These are phyloP conservation scores for Chaetomiaceae sp. DNA, from an alignment of 2,329 filamentous ascomycete species.

Conservation along the genomic window DNA sequence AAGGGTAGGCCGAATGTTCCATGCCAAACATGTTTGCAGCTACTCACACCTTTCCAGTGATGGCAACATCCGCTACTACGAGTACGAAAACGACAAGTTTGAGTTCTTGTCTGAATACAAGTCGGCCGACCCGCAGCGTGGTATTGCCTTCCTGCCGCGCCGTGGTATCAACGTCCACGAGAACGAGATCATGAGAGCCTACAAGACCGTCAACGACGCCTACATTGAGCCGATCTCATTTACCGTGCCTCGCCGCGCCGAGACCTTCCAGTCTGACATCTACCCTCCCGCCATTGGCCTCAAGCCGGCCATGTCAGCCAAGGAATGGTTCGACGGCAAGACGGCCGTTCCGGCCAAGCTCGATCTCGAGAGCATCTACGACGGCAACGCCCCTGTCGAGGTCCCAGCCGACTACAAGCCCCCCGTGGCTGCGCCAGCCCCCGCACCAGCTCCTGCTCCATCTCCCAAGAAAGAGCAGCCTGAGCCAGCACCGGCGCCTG, in stretches of 20 bases:
- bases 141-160: constrained; percentile 89
- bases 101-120: constrained; percentile 97
- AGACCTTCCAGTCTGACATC: constrained; percentile 95
- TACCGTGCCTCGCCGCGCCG: constrained; percentile 86
- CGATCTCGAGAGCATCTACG: constrained; percentile 85
- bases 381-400: constrained; percentile 74
- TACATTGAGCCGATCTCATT: constrained; percentile 98
- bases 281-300: constrained; percentile 78
- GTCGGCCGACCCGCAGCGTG: constrained; percentile 89
- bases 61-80: constrained; percentile 98
- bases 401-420: constrained; percentile 64
- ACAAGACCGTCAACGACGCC: constrained; percentile 91
- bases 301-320: constrained; percentile 71
- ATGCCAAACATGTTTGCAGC: constrained; percentile 7
- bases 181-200: constrained; percentile 91
- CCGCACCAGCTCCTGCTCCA: constrained; percentile 36
- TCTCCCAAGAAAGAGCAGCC: constrained; percentile 51
- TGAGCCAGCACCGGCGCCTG: constrained; percentile 43
- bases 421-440: constrained; percentile 33
- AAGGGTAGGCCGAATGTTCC: constrained; percentile 60
- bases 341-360: constrained; percentile 82
- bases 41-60: constrained; percentile 51
- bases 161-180: constrained; percentile 95
- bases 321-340: constrained; percentile 85
- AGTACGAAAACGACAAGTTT: constrained; percentile 98